phyloP scores from a whole-genome alignment of 441 rosid genomes.

The Pelargonium exstipulatum region DNA sequence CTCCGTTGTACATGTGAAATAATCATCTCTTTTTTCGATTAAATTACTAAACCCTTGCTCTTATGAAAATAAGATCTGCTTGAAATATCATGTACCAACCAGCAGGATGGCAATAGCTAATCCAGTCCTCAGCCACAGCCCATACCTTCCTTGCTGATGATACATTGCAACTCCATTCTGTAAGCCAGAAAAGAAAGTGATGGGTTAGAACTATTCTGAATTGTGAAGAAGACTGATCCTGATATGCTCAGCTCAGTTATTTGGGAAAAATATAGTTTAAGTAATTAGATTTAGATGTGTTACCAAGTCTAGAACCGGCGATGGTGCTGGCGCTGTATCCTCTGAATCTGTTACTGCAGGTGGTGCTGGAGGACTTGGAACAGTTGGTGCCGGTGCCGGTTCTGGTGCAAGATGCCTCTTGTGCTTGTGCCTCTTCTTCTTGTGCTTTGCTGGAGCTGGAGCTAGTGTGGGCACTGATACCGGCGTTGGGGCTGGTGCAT shows the following conservation, averaged over 20 bases:
- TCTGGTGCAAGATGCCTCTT: conserved; percentile 51
- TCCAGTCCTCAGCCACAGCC: conserved; percentile 44
- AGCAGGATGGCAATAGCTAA: conserved; percentile 45
- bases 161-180: conserved; percentile 59
- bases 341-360: conserved; percentile 51
- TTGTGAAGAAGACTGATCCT: neutral
- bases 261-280: conserved; percentile 4
- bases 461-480: conserved; percentile 30
- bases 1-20: neutral
- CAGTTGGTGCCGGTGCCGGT: conserved; percentile 68
- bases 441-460: conserved; percentile 70
- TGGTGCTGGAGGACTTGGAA: conserved; percentile 86
- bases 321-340: conserved; percentile 75
- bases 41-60: neutral
- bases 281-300: neutral
- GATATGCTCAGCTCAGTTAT: neutral
- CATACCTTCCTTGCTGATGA: conserved; percentile 36
- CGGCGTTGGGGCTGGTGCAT: conserved; percentile 46
- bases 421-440: conserved; percentile 59
- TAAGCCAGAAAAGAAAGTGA: conserved; percentile 21
- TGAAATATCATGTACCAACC: conserved; percentile 25
- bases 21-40: neutral
- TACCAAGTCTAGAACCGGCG: conserved; percentile 63
- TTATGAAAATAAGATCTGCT: neutral
- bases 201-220: neutral